Base-by-base conservation (phyloP, 179 eudicot genomes). In the Beta macrorhiza region DNA sequence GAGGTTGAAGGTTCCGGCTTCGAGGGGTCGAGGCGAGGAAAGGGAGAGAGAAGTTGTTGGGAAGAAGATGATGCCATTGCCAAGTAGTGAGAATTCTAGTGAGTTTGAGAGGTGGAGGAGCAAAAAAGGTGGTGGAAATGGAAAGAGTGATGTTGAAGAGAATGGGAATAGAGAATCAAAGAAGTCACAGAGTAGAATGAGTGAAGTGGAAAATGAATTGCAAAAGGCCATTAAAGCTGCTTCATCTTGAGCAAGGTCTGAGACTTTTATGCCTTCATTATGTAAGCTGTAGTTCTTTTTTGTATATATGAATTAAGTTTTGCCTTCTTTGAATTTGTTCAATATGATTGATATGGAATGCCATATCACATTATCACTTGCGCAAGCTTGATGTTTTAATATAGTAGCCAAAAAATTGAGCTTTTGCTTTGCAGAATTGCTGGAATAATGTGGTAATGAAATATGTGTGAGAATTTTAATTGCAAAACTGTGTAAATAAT, bases 141-240 rank as follows among this genome's bases (percentile, higher is more conserved):
- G 76, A n/a, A 47, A 62, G 61, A 44, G 78, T 25, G 80, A 79
- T 37, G 84, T 67, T 75, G 90, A 85, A 19, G 89, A 79, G 56
- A 79, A 80, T 81, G 82, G 72, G 77, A 25, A 65, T 73, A 90
- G 78, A 51, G 93, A 90, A 22, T 55, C 68, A 37, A 89, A 84
- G 85, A 87, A 84, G 80, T 67, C 80, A 10, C 82, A 52, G 45
- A 82, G 80, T 64, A 47, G 55, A 52, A 77, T 78, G 47, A 87
- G 71, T 83, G 92, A 93, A 80, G 86, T 94, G 75, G 96, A 91
- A 85, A 91, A 82, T 86, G 98, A 94, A 86, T 75, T 93, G 89
- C 89, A 93, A 79, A 91, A 85, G 83, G 97, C 94, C 44, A 93
- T 94, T 19, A 90, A 82, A 86, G 97, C 97, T 75, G 97, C 97